Conservation (phyloP, 805 yeast species). For the Candida nonsorbophila region DNA sequence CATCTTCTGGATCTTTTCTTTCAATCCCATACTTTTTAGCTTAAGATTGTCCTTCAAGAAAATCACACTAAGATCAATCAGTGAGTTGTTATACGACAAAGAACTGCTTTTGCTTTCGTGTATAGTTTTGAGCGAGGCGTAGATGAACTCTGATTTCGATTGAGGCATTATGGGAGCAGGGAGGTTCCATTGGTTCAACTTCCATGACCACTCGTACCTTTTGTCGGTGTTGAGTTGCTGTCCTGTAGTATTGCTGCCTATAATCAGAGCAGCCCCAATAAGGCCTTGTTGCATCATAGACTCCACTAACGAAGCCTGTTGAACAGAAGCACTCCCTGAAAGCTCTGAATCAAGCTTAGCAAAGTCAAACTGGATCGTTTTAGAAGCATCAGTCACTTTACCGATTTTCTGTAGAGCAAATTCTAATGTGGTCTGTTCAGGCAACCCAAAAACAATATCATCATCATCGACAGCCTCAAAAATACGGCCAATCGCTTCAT, state of each 20-base stretch:
- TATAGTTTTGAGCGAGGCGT: slow-evolving; percentile 45
- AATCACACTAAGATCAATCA: too few relatives aligned
- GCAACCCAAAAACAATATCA: slow-evolving; percentile 64
- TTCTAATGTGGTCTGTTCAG: slow-evolving; percentile 49
- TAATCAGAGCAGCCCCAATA: slow-evolving; percentile 50
- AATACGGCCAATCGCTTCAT: slow-evolving; percentile 21
- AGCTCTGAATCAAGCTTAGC: slow-evolving; percentile 48
- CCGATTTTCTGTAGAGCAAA: slow-evolving; percentile 43
- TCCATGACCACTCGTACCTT: slow-evolving; percentile 67
- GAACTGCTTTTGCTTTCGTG: too few relatives aligned
- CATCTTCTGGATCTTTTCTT: too few relatives aligned
- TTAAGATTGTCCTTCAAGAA: too few relatives aligned
- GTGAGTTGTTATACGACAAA: too few relatives aligned
- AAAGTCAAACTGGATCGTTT: slow-evolving; percentile 47
- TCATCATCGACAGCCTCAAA: slow-evolving; percentile 54
- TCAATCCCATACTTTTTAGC: too few relatives aligned
- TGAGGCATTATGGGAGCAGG: slow-evolving; percentile 39
- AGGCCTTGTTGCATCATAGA: slow-evolving; percentile 50
- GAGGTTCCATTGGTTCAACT: slow-evolving; percentile 70
- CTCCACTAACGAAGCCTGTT: slow-evolving; percentile 13
- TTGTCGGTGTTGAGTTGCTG: slow-evolving; percentile 8
- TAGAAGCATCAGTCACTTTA: slow-evolving; percentile 22
- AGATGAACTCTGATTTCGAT: slow-evolving; percentile 44
- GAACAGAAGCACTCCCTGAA: slow-evolving; percentile 6
- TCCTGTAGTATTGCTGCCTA: slow-evolving; percentile 20